Evolutionary conservation across 768 basidiomycete species (phyloP).

Genomic region (Amanita rubescens): DNA sequence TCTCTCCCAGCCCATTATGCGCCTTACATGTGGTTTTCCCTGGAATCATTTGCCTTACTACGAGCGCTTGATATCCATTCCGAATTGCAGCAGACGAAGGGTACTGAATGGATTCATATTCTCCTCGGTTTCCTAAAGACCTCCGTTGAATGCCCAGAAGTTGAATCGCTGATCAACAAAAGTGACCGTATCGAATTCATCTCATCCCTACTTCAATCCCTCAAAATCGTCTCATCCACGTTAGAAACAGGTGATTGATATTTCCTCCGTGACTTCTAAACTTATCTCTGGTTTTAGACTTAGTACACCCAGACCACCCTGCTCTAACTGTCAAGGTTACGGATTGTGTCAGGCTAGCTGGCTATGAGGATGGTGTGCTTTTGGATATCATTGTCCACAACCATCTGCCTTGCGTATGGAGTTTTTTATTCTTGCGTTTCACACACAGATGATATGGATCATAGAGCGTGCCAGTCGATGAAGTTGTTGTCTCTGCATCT

Average conservation of each 20-base stretch:
- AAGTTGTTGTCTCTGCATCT: slow-evolving; percentile 50
- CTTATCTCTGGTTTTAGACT: slow-evolving; percentile 29
- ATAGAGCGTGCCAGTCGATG: slow-evolving; percentile 56
- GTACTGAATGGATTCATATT: slow-evolving; percentile 76
- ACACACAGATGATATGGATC: slow-evolving; percentile 7
- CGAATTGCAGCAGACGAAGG: slow-evolving; percentile 46
- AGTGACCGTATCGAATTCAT: slow-evolving; percentile 47
- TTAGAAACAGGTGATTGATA: slow-evolving; percentile 45
- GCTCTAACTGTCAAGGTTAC: slow-evolving; percentile 47
- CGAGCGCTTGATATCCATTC: slow-evolving; percentile 64
- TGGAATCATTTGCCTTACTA: slow-evolving; percentile 75
- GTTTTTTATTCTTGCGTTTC: not conserved
- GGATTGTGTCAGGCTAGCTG: slow-evolving; percentile 40
- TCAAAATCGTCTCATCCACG: slow-evolving; percentile 41
- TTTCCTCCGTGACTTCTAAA: not conserved
- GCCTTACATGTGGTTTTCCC: slow-evolving; percentile 71
- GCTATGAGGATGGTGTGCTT: slow-evolving; percentile 59
- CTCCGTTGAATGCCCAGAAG: slow-evolving; percentile 47
- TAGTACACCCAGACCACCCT: slow-evolving; percentile 63
- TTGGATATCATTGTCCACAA: slow-evolving; percentile 59
- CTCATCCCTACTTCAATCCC: slow-evolving; percentile 36
- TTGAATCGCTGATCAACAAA: slow-evolving; percentile 47
- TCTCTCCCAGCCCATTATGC: slow-evolving; percentile 85
- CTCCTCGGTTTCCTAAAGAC: slow-evolving; percentile 71
- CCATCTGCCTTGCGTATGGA: slow-evolving; percentile 66